A percentile compares a stretch with the other conserved stretches of the same genome.
Conservation (phyloP, 306 rosid genomes). For the Cucumis melo region DNA sequence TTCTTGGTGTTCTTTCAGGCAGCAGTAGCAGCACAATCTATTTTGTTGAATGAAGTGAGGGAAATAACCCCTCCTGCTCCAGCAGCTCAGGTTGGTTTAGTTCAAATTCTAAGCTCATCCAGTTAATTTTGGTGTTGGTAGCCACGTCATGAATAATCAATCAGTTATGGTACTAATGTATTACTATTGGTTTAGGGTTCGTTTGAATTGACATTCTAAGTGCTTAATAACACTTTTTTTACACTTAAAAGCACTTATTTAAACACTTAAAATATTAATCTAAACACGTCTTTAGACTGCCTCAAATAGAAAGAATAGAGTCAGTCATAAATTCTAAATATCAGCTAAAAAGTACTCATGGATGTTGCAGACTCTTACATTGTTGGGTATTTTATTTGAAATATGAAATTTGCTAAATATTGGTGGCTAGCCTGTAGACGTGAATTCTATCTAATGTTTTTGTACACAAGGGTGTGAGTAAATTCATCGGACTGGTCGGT, state of each 20-base stretch:
- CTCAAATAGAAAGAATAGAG: neutral
- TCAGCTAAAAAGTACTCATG: neutral
- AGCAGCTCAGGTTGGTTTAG: constrained; percentile 40
- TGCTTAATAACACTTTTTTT: too few species aligned
- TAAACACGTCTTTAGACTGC: neutral
- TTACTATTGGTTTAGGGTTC: neutral
- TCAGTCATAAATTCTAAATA: neutral
- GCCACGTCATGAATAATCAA: neutral
- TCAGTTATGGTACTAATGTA: neutral
- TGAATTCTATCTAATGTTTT: neutral
- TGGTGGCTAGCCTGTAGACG: neutral
- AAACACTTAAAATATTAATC: too few species aligned
- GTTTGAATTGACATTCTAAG: too few species aligned
- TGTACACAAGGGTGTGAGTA: neutral
- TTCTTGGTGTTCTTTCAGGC: constrained; percentile 42
- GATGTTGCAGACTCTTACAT: neutral
- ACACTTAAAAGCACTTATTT: too few species aligned
- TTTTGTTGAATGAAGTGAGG: constrained; percentile 43
- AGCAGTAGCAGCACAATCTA: constrained; percentile 54
- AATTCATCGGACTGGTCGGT: neutral
- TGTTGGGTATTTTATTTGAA: neutral
- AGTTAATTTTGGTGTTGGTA: neutral
- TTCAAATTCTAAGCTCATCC: neutral
- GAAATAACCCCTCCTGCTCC: constrained; percentile 41
- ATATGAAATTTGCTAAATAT: neutral